phyloP scores from a whole-genome alignment of 257 asterid species.

The Ehretia macrophylla region DNA sequence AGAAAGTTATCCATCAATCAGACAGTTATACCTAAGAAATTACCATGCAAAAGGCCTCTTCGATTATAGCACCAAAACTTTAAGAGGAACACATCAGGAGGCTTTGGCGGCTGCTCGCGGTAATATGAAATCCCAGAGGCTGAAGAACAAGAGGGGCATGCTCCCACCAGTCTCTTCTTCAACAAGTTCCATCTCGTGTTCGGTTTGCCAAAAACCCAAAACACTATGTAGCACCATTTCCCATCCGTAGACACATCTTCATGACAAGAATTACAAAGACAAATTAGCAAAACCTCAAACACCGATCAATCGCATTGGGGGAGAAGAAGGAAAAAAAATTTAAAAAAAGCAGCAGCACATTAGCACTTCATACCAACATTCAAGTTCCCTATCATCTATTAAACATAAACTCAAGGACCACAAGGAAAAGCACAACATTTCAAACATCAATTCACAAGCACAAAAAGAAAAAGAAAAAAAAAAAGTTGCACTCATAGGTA shows the following conservation, averaged over 20 bases:
- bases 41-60: conserved; percentile 84
- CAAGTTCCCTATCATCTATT: too few relatives aligned
- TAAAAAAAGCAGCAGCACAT: too few relatives aligned
- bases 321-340: too few relatives aligned
- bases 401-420: too few relatives aligned
- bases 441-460: too few relatives aligned
- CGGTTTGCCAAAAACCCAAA: conserved; percentile 64
- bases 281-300: background rate
- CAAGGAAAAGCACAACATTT: too few relatives aligned
- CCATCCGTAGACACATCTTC: conserved; percentile 93
- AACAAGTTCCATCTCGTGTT: conserved; percentile 65
- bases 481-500: too few relatives aligned
- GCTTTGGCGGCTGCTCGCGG: conserved; percentile 44
- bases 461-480: too few relatives aligned
- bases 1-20: conserved; percentile 5
- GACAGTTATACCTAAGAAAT: background rate
- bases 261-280: conserved; percentile 6
- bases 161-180: conserved; percentile 76
- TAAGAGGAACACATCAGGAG: conserved; percentile 80
- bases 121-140: conserved; percentile 60
- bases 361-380: too few relatives aligned
- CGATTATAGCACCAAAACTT: conserved; percentile 60
- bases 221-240: conserved; percentile 89
- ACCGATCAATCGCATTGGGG: too few relatives aligned
- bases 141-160: conserved; percentile 66